A percentile compares a stretch with the other conserved stretches of the same genome.
phyloP scores from a whole-genome alignment of 2,329 filamentous ascomycete species.

The Mollisia scopiformis region DNA sequence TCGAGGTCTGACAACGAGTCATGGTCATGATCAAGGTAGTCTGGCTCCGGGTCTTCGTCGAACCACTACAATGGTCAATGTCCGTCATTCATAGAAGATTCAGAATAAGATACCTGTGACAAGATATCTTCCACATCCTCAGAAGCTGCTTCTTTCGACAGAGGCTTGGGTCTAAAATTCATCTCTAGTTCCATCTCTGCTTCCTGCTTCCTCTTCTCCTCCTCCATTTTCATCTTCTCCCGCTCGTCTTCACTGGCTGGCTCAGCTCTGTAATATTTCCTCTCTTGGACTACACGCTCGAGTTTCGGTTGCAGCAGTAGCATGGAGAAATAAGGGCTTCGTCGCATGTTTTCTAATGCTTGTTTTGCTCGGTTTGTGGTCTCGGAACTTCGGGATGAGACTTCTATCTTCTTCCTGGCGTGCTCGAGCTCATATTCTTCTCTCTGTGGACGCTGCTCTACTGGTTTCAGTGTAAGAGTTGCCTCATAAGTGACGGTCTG shows the following conservation, averaged over 20 bases:
- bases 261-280: neutral
- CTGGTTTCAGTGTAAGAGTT: slow-evolving; percentile 9
- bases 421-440: neutral
- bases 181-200: too few relatives aligned
- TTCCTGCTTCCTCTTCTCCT: neutral
- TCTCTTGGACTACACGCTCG: neutral
- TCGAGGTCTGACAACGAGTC: neutral
- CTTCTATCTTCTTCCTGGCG: neutral
- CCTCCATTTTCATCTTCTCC: neutral
- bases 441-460: neutral
- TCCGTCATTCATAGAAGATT: neutral
- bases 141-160: neutral
- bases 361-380: neutral
- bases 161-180: neutral
- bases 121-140: slow-evolving; percentile 4
- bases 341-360: slow-evolving; percentile 15
- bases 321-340: slow-evolving; percentile 19
- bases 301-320: neutral
- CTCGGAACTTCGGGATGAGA: neutral
- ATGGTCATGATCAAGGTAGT: neutral
- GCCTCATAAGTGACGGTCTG: slow-evolving; percentile 8
- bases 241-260: neutral
- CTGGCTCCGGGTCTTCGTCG: neutral
- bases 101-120: neutral
- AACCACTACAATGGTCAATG: neutral